Percentiles rank a stretch among this genome's conserved stretches.
Conservation (phyloP, 306 rosid species). For the Alnus glutinosa region DNA sequence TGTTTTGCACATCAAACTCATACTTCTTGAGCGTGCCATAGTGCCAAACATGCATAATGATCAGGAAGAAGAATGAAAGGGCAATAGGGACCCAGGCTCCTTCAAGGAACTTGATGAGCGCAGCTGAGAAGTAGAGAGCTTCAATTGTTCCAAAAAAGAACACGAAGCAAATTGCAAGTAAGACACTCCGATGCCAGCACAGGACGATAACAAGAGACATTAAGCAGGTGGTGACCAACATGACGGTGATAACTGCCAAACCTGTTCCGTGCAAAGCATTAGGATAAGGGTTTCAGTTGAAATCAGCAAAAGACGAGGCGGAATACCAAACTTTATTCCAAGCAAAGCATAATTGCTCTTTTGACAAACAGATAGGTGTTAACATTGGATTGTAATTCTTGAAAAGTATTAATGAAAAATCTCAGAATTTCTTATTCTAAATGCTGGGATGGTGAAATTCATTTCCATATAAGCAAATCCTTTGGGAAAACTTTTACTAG, state of each 20-base stretch:
- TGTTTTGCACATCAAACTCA: conserved; percentile 85
- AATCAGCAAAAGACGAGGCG: neutral
- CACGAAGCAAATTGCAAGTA: conserved; percentile 66
- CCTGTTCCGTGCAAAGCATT: conserved; percentile 51
- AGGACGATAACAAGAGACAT: conserved; percentile 91
- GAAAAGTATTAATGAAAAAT: neutral
- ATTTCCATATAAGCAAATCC: neutral
- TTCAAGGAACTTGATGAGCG: conserved; percentile 77
- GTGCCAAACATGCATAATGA: conserved; percentile 82
- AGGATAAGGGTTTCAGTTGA: conserved; percentile 20
- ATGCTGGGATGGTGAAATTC: neutral
- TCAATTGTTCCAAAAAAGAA: conserved; percentile 74
- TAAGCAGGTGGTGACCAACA: conserved; percentile 95
- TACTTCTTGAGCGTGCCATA: conserved; percentile 79
- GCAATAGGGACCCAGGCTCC: conserved; percentile 96
- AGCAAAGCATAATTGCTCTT: neutral
- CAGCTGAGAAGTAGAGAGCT: conserved; percentile 91
- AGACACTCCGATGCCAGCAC: conserved; percentile 72
- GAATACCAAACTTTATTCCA: neutral
- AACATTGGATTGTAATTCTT: neutral
- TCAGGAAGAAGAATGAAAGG: conserved; percentile 49
- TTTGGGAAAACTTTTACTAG: neutral
- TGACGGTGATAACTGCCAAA: conserved; percentile 92
- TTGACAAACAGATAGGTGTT: neutral
- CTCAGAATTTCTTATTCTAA: neutral